phyloP scores from a whole-genome alignment of 306 rosid species.

The Sphenostylis stenocarpa region DNA sequence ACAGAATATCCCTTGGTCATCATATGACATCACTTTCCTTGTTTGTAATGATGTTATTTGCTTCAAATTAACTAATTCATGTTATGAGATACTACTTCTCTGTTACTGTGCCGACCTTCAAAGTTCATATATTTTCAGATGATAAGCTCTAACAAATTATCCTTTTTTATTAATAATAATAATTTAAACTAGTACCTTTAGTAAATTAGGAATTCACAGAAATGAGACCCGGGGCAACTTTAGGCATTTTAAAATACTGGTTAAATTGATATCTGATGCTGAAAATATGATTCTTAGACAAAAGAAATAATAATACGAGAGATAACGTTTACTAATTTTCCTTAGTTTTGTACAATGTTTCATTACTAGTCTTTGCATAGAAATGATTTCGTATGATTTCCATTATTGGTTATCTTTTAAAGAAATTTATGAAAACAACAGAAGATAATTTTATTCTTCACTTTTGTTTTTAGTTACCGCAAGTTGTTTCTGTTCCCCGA shows the following conservation, averaged over 20 bases:
- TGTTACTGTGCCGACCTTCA: neutral
- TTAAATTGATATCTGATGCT: neutral
- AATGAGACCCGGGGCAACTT: neutral
- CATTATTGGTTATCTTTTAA: slow-evolving; percentile 8
- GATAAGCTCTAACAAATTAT: neutral
- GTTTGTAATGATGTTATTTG: neutral
- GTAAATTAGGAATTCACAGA: neutral
- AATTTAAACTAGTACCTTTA: neutral
- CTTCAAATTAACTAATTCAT: slow-evolving; percentile 6
- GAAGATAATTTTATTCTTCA: neutral
- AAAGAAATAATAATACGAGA: neutral
- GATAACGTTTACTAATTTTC: neutral
- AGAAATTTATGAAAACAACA: neutral
- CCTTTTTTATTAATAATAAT: neutral
- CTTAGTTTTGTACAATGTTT: neutral
- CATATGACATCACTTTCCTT: neutral
- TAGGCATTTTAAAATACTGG: neutral
- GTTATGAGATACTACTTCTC: neutral
- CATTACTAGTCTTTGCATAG: neutral
- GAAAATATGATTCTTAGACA: neutral
- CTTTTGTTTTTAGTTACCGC: neutral
- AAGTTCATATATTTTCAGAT: neutral
- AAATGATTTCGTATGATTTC: neutral
- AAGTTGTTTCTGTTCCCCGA: neutral
- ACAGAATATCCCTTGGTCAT: neutral